These are phyloP conservation scores for Coffea canephora DNA, from an alignment of 257 asterid genomes.

Conservation along the genomic window DNA sequence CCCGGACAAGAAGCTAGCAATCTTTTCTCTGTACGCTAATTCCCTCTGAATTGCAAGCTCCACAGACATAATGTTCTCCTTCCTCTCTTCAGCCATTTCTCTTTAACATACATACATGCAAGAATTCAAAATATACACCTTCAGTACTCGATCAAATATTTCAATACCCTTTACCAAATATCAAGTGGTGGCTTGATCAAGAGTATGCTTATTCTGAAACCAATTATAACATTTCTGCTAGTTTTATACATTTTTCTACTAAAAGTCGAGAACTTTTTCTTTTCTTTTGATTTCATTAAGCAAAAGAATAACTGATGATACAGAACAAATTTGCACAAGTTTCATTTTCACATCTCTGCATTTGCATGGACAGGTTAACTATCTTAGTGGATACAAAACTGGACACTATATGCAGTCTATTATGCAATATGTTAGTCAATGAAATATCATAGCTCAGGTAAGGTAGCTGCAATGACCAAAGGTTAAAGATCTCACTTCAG, in stretches of 20 bases:
- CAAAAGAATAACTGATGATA: no score
- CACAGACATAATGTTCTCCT: constrained; percentile 10
- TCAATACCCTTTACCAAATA: not conserved
- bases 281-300: no score
- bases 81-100: constrained; percentile 36
- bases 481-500: no score
- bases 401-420: no score
- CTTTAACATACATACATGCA: not conserved
- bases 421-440: no score
- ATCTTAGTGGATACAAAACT: no score
- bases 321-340: no score
- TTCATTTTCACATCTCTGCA: no score
- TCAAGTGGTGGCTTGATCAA: no score
- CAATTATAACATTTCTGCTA: not conserved
- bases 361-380: no score
- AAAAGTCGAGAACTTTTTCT: not conserved
- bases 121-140: not conserved
- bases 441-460: no score
- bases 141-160: not conserved
- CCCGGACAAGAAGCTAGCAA: constrained; percentile 14
- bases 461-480: no score
- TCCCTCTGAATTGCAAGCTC: constrained; percentile 28
- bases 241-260: not conserved
- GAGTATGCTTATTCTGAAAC: not conserved
- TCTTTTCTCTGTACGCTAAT: constrained; percentile 25